phyloP scores from a whole-genome alignment of 129 eudicot genomes.

The Smallanthus sonchifolius region DNA sequence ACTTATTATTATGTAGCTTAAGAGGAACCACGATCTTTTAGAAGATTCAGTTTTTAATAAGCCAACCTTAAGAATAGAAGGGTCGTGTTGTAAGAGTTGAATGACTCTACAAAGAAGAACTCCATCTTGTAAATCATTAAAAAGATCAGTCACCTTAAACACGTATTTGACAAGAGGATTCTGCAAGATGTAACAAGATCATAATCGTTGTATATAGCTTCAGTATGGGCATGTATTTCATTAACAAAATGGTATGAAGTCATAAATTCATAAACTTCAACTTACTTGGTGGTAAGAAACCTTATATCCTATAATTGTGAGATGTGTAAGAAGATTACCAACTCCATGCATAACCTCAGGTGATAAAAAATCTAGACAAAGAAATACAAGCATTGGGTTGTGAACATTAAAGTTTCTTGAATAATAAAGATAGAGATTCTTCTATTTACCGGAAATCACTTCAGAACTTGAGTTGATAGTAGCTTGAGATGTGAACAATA shows the following conservation, averaged over 20 bases:
- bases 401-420: not conserved
- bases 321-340: constrained; percentile 85
- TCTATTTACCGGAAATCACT: constrained; percentile 55
- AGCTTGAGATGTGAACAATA: constrained; percentile 61
- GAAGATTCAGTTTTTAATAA: not conserved
- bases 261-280: not conserved
- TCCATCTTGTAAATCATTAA: constrained; percentile 87
- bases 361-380: constrained; percentile 61
- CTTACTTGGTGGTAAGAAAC: constrained; percentile 81
- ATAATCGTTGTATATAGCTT: not conserved
- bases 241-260: not conserved
- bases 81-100: constrained; percentile 71
- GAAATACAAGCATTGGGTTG: not conserved
- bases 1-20: not conserved
- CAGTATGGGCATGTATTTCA: not conserved
- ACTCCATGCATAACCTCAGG: constrained; percentile 99
- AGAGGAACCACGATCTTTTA: not conserved
- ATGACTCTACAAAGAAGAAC: constrained; percentile 82
- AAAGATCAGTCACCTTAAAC: constrained; percentile 65
- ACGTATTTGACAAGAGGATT: constrained; percentile 67
- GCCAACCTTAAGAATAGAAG: constrained; percentile 73
- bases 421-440: not conserved
- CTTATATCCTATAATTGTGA: constrained; percentile 78
- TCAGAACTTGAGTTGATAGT: constrained; percentile 69
- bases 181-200: constrained; percentile 39